Evolutionary conservation across 2,329 filamentous ascomycete species (phyloP).

Genomic region (Ceratocystis ficicola): DNA sequence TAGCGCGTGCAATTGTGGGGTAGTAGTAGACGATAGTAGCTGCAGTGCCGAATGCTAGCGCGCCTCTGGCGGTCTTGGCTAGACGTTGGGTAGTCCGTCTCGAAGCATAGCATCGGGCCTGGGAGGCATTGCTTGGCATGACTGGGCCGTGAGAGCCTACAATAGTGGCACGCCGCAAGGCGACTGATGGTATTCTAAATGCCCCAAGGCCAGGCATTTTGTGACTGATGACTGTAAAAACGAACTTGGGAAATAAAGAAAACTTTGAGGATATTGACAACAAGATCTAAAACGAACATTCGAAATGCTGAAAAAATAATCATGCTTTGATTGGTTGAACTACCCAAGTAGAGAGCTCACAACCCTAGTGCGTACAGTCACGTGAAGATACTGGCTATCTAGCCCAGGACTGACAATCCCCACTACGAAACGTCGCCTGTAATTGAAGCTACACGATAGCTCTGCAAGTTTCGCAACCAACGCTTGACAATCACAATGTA

Average conservation of each 20-base stretch:
- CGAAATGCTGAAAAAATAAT: background rate
- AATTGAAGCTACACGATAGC: constrained; percentile 10
- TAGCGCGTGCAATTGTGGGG: constrained; percentile 12
- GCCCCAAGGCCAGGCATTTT: constrained; percentile 15
- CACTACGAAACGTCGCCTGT: constrained; percentile 21
- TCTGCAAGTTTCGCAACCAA: constrained; percentile 6
- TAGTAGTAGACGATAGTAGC: constrained; percentile 23
- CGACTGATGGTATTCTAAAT: constrained; percentile 14
- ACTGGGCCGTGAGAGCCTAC: background rate
- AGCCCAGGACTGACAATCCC: background rate
- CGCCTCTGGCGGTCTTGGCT: constrained; percentile 11
- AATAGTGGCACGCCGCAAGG: constrained; percentile 16
- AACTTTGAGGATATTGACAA: background rate
- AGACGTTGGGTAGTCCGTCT: constrained; percentile 14
- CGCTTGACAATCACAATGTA: constrained; percentile 44
- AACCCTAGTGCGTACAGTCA: background rate
- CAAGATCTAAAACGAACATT: background rate
- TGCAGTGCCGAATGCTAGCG: constrained; percentile 20
- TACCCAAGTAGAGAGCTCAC: background rate
- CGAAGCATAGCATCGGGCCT: constrained; percentile 12
- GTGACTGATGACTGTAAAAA: background rate
- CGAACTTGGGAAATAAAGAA: background rate
- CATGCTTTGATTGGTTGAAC: constrained; percentile 11
- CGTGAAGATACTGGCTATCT: constrained; percentile 14
- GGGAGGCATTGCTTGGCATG: background rate